Percentiles rank a stretch among this genome's conserved stretches.
Evolutionary conservation across 768 basidiomycete genomes (phyloP).

Genomic region (Lactifluus hygrophoroides): DNA sequence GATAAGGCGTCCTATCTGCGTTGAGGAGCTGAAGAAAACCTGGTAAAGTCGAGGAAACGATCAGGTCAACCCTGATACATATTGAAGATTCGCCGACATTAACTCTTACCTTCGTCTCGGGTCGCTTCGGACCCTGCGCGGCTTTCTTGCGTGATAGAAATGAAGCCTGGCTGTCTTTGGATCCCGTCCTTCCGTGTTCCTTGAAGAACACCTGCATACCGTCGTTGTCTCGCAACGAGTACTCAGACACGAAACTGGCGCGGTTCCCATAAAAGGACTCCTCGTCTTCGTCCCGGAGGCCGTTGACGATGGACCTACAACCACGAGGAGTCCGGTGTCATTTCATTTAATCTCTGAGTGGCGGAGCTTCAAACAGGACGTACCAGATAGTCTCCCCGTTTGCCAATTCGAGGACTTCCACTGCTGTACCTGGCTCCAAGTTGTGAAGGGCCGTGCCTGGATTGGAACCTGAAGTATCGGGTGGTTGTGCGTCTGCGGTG

Average conservation of each 20-base stretch:
- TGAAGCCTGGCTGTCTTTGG: slow-evolving; percentile 55
- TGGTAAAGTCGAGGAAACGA: slow-evolving; percentile 24
- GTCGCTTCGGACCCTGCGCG: slow-evolving; percentile 45
- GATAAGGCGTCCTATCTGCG: slow-evolving; percentile 76
- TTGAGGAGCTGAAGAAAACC: slow-evolving; percentile 69
- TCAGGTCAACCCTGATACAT: neutral
- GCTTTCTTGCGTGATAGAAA: slow-evolving; percentile 54
- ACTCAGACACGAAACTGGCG: slow-evolving; percentile 67
- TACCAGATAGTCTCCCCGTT: slow-evolving; percentile 85
- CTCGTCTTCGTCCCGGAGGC: slow-evolving; percentile 67
- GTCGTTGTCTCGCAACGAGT: slow-evolving; percentile 51
- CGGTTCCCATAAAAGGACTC: slow-evolving; percentile 62
- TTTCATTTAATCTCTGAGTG: slow-evolving; percentile 10
- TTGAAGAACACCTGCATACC: slow-evolving; percentile 68
- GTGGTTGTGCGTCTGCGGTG: slow-evolving; percentile 29
- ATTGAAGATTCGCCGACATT: slow-evolving; percentile 20
- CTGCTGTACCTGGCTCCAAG: slow-evolving; percentile 48
- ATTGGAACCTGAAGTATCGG: slow-evolving; percentile 24
- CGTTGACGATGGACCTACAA: slow-evolving; percentile 76
- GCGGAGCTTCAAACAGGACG: slow-evolving; percentile 24
- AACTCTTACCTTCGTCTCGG: slow-evolving; percentile 88
- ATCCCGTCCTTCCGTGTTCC: slow-evolving; percentile 59
- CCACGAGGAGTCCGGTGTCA: slow-evolving; percentile 18
- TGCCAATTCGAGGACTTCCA: slow-evolving; percentile 77
- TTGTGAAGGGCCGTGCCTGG: slow-evolving; percentile 20